A percentile compares a stretch with the other conserved stretches of the same genome.
phyloP scores from a whole-genome alignment of 1,139 yeast species.

The Yamadazyma mexicana region DNA sequence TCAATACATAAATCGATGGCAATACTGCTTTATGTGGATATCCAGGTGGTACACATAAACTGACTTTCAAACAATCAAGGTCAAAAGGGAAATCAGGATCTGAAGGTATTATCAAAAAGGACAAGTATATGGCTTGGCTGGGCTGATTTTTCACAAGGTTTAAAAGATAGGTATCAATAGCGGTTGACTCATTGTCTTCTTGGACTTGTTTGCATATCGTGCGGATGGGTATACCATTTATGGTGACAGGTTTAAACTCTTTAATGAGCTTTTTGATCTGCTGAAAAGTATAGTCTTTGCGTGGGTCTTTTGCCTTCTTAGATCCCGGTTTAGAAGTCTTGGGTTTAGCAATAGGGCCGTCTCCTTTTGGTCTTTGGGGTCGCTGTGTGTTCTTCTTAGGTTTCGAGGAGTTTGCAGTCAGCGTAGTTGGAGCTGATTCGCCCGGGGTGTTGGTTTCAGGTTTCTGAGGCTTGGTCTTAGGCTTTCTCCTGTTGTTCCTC shows the following conservation, averaged over 20 bases:
- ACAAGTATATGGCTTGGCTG: conserved; percentile 28
- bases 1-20: conserved; percentile 54
- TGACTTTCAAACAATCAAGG: conserved; percentile 49
- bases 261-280: conserved; percentile 30
- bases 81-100: conserved; percentile 80
- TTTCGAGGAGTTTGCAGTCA: too few species aligned
- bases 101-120: conserved; percentile 49
- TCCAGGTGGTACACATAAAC: conserved; percentile 52
- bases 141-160: conserved; percentile 19
- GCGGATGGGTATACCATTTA: conserved; percentile 29
- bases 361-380: background rate
- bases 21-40: conserved; percentile 48
- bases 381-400: background rate
- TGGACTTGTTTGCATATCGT: conserved; percentile 18
- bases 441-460: background rate
- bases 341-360: background rate
- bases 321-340: conserved; percentile 2
- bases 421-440: background rate
- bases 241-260: conserved; percentile 29
- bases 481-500: background rate
- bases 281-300: conserved; percentile 19
- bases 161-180: conserved; percentile 17
- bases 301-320: conserved; percentile 14
- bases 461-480: background rate
- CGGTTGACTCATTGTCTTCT: conserved; percentile 8